These are phyloP conservation scores for Yueomyces sp. DNA, from an alignment of 805 yeast genomes.

Conservation along the genomic window DNA sequence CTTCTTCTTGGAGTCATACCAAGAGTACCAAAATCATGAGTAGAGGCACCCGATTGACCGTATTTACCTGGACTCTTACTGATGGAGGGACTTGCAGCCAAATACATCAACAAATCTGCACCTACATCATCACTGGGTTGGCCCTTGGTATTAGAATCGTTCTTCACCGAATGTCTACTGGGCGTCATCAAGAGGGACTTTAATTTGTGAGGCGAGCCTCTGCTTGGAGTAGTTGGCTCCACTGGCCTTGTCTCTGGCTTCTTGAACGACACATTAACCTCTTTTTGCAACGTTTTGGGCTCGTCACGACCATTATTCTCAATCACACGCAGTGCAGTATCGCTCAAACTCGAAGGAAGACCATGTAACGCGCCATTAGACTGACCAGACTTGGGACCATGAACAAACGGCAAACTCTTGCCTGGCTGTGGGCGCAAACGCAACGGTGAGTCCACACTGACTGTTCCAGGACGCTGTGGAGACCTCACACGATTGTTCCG, in stretches of 20 bases:
- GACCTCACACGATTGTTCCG: not conserved
- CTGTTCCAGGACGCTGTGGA: slow-evolving; percentile 2
- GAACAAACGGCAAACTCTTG: not conserved
- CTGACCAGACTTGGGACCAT: not conserved
- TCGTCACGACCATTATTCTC: not conserved
- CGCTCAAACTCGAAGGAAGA: not conserved
- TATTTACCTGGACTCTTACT: not conserved
- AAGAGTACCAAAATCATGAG: not conserved
- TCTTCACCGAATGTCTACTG: not conserved
- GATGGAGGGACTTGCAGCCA: slow-evolving; percentile 23
- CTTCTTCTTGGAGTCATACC: not conserved
- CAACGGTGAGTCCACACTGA: not conserved
- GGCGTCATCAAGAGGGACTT: not conserved
- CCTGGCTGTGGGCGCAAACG: not conserved
- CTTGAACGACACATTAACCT: not conserved
- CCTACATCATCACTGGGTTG: slow-evolving; percentile 14
- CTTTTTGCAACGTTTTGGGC: not conserved
- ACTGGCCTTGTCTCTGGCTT: not conserved
- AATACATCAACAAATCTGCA: slow-evolving; percentile 24
- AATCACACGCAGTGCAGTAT: not conserved
- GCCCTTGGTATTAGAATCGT: not conserved
- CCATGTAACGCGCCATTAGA: not conserved
- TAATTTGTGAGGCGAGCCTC: not conserved
- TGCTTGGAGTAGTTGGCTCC: slow-evolving; percentile 6
- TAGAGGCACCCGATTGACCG: not conserved